Base-by-base conservation (phyloP, 345 rosid genomes). In the Hevea brasiliensis region DNA sequence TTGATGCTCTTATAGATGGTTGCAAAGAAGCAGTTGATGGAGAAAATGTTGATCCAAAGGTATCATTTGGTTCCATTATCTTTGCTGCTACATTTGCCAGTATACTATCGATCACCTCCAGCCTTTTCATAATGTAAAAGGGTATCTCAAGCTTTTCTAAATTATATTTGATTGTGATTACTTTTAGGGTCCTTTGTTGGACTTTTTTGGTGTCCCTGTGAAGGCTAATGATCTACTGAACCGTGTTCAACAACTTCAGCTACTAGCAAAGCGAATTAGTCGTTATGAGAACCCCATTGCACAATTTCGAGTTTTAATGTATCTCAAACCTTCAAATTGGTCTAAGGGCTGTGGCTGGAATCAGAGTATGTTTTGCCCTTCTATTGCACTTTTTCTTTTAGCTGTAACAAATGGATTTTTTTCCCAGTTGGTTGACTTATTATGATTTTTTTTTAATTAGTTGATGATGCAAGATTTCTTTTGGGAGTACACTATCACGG, bases 261-360 rank as follows among this genome's bases (percentile, higher is more conserved):
- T 90, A 41, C 83, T 96, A 58, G 92, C 90, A 62, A 93, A 90
- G 79, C 89, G 97, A 55, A 90, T 95, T 61, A 79, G 66, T 80
- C 92, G 88, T 70, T 95, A 92, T 69, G 82, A 87, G 63, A 88
- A 95, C 82, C 99, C 99, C 53, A 76, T 95, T 72, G 84, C 86
- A 76, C 99, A 93, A 68, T 96, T 96, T 81, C 89, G 96, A 68
- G 98, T 87, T 61, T 81, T 93, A 77, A 76, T 80, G 29, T 89
- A 88, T 82, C 97, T 93, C 67, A 96, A 93, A 86, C 97, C 98
- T 80, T 91, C 99, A 17, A 96, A 93, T 72, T 96, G 99, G 99
- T 90, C 99, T 58, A 96, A 96, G 87, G 99, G 99, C 69, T 96
- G 99, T 69, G 98, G 99, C 54, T 96, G 99, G 99, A 93, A 93